Evolutionary conservation across 1,139 yeast genomes (phyloP), one percentile per base, ranked within the genome.

Genomic region (Candida pseudocylindracea): DNA sequence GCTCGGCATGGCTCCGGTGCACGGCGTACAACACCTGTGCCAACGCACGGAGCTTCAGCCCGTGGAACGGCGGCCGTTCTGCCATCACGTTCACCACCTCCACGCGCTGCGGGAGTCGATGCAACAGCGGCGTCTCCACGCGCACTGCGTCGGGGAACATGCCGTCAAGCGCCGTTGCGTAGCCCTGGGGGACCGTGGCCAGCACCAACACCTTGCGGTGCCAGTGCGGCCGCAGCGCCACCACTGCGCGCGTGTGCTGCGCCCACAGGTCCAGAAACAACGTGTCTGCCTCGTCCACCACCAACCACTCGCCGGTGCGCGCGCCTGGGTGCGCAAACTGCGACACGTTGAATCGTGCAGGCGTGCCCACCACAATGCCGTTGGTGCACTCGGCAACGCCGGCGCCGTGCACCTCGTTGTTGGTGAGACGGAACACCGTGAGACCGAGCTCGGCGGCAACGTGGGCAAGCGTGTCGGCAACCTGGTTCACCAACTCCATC

Each of bases 281-380:
- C 0, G 95, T 79, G 50, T 88, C 98, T 0, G 98, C 96, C 50
- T 88, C 98, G 49, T 88, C 98, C n/a, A 78, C 65, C 3, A 79
- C 85, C 35, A 79, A 59, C 42, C 65, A 74, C 26, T 64, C 60
- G 6, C 20, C 20, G 20, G 20, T 15, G 20, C 20, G 20, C 6
- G 6, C 20, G 6, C 20, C 6, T 4, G 20, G 20, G 20, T 15
- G 20, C 6, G 20, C 20, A 15, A 15, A 15, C 20, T 15, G 20
- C 4, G 20, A 15, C 20, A 15, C 20, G 6, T 15, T 15, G 20
- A 15, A 15, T 6, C 20, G 20, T 4, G 20, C 20, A 4, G 20
- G 20, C 6, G 20, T 15, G 20, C 20, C 20, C 20, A 15, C 20
- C 20, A 15, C 20, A 4, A 15, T 6, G 20, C 20, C 20, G 20